phyloP scores from a whole-genome alignment of 2,329 filamentous ascomycete genomes.

The Fusarium verrucosum region DNA sequence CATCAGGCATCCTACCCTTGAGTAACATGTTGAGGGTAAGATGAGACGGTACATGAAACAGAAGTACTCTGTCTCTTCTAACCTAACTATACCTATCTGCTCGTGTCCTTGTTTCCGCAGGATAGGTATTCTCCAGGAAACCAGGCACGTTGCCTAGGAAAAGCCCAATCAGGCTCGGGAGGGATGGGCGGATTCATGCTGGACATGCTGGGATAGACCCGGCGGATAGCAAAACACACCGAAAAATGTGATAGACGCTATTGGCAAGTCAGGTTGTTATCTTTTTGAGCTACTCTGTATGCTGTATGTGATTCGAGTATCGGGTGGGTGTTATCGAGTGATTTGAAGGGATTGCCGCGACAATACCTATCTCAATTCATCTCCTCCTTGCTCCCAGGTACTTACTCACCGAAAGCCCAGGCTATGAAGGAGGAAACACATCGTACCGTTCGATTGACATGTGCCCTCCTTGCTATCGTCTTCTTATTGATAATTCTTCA shows the following conservation, averaged over 20 bases:
- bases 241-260: too few species aligned
- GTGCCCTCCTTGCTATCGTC: not conserved
- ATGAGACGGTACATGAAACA: constrained; percentile 3
- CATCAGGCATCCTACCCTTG: not conserved
- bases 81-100: too few species aligned
- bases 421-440: too few species aligned
- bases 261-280: too few species aligned
- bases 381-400: not conserved
- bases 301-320: not conserved
- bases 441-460: not conserved
- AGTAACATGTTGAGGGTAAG: not conserved
- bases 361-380: not conserved
- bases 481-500: not conserved
- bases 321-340: not conserved
- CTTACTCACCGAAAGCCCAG: too few species aligned
- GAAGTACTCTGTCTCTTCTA: constrained; percentile 4
- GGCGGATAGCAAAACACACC: too few species aligned
- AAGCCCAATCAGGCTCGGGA: not conserved
- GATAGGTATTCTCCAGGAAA: constrained; percentile 34
- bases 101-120: constrained; percentile 16
- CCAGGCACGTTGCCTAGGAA: constrained; percentile 26
- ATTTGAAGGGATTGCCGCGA: not conserved
- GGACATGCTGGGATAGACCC: too few species aligned
- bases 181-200: too few species aligned
- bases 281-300: too few species aligned